These are phyloP conservation scores for Fragosphaeria purpurea DNA, from an alignment of 2,329 filamentous ascomycete species.

Conservation along the genomic window DNA sequence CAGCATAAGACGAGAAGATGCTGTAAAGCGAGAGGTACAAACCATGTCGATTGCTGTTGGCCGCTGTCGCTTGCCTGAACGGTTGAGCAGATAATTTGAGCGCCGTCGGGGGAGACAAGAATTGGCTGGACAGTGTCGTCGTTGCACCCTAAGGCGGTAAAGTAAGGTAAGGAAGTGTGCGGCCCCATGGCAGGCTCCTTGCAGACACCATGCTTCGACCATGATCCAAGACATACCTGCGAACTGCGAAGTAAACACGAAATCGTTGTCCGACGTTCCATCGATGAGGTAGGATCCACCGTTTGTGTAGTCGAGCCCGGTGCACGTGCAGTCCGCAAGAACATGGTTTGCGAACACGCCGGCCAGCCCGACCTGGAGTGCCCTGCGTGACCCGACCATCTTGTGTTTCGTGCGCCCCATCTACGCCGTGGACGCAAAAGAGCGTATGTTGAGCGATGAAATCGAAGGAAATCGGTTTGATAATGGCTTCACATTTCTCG, in stretches of 20 bases:
- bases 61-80: constrained; percentile 8
- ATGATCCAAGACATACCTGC: constrained; percentile 4
- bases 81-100: constrained; percentile 10
- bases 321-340: constrained; percentile 10
- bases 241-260: constrained; percentile 15
- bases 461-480: too few species aligned
- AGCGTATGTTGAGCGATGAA: too few species aligned
- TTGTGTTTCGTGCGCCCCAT: not conserved
- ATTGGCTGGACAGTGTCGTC: constrained; percentile 12
- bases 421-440: too few species aligned
- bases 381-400: not conserved
- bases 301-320: constrained; percentile 16
- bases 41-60: constrained; percentile 13
- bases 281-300: constrained; percentile 16
- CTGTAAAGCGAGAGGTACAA: not conserved
- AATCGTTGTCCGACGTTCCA: constrained; percentile 8
- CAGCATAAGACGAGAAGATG: not conserved
- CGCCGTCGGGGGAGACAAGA: constrained; percentile 11
- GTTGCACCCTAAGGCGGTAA: constrained; percentile 4
- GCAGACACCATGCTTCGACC: too few species aligned
- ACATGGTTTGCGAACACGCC: constrained; percentile 1
- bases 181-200: too few species aligned
- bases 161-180: not conserved
- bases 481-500: too few species aligned
- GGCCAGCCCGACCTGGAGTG: not conserved